phyloP scores from a whole-genome alignment of 495 filamentous ascomycete genomes.

The Aspergillus egyptiacus region DNA sequence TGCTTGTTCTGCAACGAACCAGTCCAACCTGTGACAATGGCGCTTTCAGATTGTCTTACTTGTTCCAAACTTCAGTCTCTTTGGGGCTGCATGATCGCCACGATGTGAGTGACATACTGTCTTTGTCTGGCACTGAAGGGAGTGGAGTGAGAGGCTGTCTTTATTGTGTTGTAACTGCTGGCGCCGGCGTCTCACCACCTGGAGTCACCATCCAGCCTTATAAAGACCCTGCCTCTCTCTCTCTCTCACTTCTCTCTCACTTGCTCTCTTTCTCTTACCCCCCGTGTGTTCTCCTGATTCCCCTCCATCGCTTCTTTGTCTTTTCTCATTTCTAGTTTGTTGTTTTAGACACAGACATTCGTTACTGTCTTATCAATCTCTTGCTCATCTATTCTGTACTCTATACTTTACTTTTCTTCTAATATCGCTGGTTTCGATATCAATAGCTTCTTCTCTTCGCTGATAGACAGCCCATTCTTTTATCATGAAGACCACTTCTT shows the following conservation, averaged over 20 bases:
- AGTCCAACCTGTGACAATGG: slow-evolving; percentile 14
- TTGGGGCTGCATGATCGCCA: not conserved
- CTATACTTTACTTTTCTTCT: not conserved
- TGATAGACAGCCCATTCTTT: not conserved
- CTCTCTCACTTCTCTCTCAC: not conserved
- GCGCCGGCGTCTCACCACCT: slow-evolving; percentile 1
- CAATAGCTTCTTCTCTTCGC: slow-evolving; percentile 6
- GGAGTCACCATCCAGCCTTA: too few relatives aligned
- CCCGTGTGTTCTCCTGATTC: too few relatives aligned
- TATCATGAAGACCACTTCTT: slow-evolving; percentile 25
- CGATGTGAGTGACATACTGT: not conserved
- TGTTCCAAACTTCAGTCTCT: too few relatives aligned
- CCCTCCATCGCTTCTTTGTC: slow-evolving; percentile 29
- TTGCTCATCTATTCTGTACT: not conserved
- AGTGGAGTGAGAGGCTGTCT: slow-evolving; percentile 1
- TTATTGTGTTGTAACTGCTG: slow-evolving; percentile 4
- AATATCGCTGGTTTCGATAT: slow-evolving; percentile 6
- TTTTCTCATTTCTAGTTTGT: slow-evolving; percentile 22
- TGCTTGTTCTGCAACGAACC: slow-evolving; percentile 8
- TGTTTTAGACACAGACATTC: slow-evolving; percentile 5
- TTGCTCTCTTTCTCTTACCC: not conserved
- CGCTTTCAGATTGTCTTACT: slow-evolving; percentile 15
- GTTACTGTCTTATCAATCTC: slow-evolving; percentile 6
- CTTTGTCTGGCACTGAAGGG: not conserved
- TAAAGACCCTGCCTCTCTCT: slow-evolving; percentile 4